Conservation (phyloP, 805 yeast genomes). For the Hanseniaspora jakobsenii region DNA sequence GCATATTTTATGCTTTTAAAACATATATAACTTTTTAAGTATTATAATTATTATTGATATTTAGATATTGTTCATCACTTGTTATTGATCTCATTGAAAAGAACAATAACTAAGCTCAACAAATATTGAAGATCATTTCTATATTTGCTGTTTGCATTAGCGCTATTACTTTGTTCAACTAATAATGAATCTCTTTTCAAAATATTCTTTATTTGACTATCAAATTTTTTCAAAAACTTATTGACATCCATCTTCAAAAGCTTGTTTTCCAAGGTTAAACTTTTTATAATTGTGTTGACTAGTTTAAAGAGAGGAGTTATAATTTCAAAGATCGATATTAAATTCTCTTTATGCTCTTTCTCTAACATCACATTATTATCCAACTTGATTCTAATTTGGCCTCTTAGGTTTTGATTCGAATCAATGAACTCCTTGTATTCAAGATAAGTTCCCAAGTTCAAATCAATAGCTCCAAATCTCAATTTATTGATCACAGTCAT, state of each 20-base stretch:
- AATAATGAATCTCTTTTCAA: slow-evolving; percentile 14
- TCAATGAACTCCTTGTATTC: slow-evolving; percentile 29
- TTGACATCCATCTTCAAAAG: slow-evolving; percentile 3
- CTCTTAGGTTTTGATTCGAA: slow-evolving; percentile 1
- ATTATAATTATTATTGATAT: too few species aligned
- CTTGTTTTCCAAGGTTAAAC: slow-evolving; percentile 11
- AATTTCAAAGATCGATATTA: slow-evolving; percentile 11
- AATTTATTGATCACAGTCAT: slow-evolving; percentile 50
- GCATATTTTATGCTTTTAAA: too few species aligned
- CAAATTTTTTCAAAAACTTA: slow-evolving; percentile 7
- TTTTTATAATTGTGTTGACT: not conserved
- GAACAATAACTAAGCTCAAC: slow-evolving; percentile 1
- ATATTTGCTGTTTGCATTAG: not conserved
- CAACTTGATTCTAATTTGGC: slow-evolving; percentile 12
- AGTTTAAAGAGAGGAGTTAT: slow-evolving; percentile 10
- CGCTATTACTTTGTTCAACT: not conserved
- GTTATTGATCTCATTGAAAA: slow-evolving; percentile 8
- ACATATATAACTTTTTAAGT: too few species aligned
- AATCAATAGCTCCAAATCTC: slow-evolving; percentile 52
- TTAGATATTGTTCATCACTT: too few species aligned
- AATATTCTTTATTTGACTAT: slow-evolving; percentile 13
- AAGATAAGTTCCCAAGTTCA: slow-evolving; percentile 61
- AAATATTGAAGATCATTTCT: slow-evolving; percentile 6
- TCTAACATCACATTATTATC: not conserved
- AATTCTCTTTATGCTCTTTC: not conserved